Conservation (phyloP, 2,329 filamentous ascomycete species). For the Diaporthe ilicicola region DNA sequence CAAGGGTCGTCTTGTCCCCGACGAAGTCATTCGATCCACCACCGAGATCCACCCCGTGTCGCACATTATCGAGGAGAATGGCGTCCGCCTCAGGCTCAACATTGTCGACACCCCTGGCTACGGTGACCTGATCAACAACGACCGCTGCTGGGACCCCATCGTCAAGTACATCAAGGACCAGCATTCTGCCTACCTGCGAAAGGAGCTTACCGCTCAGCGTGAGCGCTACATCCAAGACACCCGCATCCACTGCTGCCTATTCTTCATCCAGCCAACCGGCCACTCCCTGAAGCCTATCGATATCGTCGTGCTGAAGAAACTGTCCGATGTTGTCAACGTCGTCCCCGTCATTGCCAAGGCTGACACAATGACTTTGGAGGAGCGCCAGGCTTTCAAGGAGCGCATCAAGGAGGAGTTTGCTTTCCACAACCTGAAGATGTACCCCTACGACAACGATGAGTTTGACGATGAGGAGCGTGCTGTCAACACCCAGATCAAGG, state of each 20-base stretch:
- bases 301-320: conserved; percentile 99
- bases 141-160: conserved; percentile 99
- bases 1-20: conserved; percentile 91
- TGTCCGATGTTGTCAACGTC: conserved; percentile 98
- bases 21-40: conserved; percentile 92
- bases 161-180: conserved; percentile 99
- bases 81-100: conserved; percentile 95
- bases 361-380: conserved; percentile 93
- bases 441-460: conserved; percentile 99
- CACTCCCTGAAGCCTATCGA: conserved; percentile 99
- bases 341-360: conserved; percentile 99
- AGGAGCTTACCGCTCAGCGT: conserved; percentile 98
- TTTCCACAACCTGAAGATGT: conserved; percentile 99
- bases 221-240: conserved; percentile 99
- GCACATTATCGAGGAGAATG: conserved; percentile 99
- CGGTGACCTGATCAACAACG: conserved; percentile 98
- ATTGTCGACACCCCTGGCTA: conserved; percentile 99
- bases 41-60: conserved; percentile 98
- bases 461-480: conserved; percentile 96
- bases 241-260: conserved; percentile 98
- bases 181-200: conserved; percentile 98
- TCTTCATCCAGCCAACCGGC: conserved; percentile 99
- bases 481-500: conserved; percentile 96
- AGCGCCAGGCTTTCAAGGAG: conserved; percentile 97
- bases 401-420: conserved; percentile 99